phyloP scores from a whole-genome alignment of 805 yeast genomes.

The Cyberlindnera samutprakarnensis region DNA sequence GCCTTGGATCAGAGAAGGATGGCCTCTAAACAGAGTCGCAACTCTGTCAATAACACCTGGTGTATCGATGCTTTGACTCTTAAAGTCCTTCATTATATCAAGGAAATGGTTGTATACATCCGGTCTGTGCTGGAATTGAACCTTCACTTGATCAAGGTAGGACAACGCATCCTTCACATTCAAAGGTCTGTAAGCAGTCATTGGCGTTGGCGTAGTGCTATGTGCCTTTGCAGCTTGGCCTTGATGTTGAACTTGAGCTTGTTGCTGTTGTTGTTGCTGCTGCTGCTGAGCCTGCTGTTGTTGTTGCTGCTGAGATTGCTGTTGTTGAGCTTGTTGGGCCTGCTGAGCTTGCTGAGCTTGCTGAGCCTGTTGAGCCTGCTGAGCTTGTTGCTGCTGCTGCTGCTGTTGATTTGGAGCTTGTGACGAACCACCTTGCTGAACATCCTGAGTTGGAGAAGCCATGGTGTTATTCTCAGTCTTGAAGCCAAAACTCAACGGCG shows the following conservation, averaged over 20 bases:
- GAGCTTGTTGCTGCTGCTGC: slow-evolving; percentile 9
- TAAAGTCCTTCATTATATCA: slow-evolving; percentile 98
- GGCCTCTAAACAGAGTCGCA: slow-evolving; percentile 83
- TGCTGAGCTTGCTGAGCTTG: slow-evolving; percentile 19
- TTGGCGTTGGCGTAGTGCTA: slow-evolving; percentile 1
- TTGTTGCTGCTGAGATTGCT: slow-evolving; percentile 4
- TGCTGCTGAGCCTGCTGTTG: slow-evolving; percentile 8
- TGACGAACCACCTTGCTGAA: too few relatives aligned
- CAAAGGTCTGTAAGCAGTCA: slow-evolving; percentile 56
- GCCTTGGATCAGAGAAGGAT: slow-evolving; percentile 90
- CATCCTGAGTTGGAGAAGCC: slow-evolving; percentile 3
- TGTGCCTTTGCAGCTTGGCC: slow-evolving; percentile 7
- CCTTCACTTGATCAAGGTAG: slow-evolving; percentile 91
- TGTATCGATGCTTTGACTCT: slow-evolving; percentile 91
- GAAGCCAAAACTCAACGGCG: slow-evolving; percentile 4
- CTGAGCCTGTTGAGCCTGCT: slow-evolving; percentile 12
- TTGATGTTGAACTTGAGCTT: slow-evolving; percentile 7
- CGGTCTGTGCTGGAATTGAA: slow-evolving; percentile 85
- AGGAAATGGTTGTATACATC: slow-evolving; percentile 93
- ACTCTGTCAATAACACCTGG: slow-evolving; percentile 98
- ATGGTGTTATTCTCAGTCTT: slow-evolving; percentile 4
- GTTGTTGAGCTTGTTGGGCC: slow-evolving; percentile 10
- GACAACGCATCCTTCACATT: slow-evolving; percentile 95
- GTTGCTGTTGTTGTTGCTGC: slow-evolving; percentile 8
- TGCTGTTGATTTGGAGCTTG: too few relatives aligned